Conservation (phyloP, 805 yeast genomes). For the Schwanniomyces occidentalis region DNA sequence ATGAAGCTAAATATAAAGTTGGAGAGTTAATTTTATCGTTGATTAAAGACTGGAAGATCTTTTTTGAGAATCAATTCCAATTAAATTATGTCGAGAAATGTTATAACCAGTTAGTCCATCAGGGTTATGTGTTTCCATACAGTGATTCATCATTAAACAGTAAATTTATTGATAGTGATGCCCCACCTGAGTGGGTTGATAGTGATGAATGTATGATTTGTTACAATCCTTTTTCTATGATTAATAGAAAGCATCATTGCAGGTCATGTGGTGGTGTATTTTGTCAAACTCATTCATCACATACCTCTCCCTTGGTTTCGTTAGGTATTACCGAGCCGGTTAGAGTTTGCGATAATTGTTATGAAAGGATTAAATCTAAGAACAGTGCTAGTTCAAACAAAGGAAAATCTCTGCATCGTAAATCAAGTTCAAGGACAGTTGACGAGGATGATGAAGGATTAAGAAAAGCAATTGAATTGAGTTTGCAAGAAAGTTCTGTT, state of each 20-base stretch:
- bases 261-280: slow-evolving; percentile 96
- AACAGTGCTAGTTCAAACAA: slow-evolving; percentile 8
- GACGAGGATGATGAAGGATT: slow-evolving; percentile 76
- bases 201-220: slow-evolving; percentile 95
- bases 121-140: slow-evolving; percentile 68
- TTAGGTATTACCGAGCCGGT: slow-evolving; percentile 88
- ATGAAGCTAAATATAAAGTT: slow-evolving; percentile 40
- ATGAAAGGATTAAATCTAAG: slow-evolving; percentile 54
- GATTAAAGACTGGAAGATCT: slow-evolving; percentile 75
- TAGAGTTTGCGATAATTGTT: slow-evolving; percentile 91
- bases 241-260: slow-evolving; percentile 94
- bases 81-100: slow-evolving; percentile 62
- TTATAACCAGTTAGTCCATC: slow-evolving; percentile 57
- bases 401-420: slow-evolving; percentile 5
- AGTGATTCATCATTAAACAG: slow-evolving; percentile 36
- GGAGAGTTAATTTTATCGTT: slow-evolving; percentile 59
- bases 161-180: slow-evolving; percentile 76
- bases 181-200: slow-evolving; percentile 98
- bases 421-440: background rate
- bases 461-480: slow-evolving; percentile 73
- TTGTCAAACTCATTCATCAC: slow-evolving; percentile 82
- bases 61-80: slow-evolving; percentile 68
- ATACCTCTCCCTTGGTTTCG: slow-evolving; percentile 69
- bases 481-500: slow-evolving; percentile 56
- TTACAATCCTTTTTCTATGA: slow-evolving; percentile 71